Evolutionary conservation across 164 flowering plant genomes (phyloP).

Genomic region (Hamamelis virginiana): DNA sequence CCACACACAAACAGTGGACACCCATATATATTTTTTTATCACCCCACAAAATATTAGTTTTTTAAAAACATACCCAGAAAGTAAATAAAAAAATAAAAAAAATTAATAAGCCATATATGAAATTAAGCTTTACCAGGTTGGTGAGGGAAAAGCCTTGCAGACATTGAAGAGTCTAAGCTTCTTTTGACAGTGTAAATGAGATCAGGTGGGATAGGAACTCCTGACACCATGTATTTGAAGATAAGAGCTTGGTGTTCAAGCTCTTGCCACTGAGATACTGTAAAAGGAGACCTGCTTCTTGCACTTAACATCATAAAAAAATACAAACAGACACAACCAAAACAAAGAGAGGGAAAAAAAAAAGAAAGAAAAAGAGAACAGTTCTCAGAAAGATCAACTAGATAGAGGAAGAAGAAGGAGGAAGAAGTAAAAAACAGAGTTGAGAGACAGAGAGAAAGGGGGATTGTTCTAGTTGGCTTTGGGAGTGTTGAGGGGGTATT

Average conservation of each 20-base stretch:
- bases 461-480: neutral
- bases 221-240: conserved; percentile 55
- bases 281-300: conserved; percentile 44
- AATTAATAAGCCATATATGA: too few species aligned
- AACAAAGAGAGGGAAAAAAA: neutral
- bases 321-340: neutral
- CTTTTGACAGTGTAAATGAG: conserved; percentile 40
- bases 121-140: conserved; percentile 49
- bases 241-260: conserved; percentile 70
- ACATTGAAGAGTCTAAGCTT: conserved; percentile 33
- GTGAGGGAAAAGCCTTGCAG: conserved; percentile 36
- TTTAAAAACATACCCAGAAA: neutral
- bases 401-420: neutral
- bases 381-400: neutral
- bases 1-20: too few species aligned
- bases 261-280: conserved; percentile 66
- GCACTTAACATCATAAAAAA: conserved; percentile 26
- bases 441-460: conserved; percentile 7
- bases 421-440: neutral
- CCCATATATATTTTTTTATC: neutral
- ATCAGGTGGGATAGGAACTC: conserved; percentile 54
- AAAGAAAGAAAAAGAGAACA: neutral
- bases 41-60: neutral
- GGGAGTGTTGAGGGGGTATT: conserved; percentile 5
- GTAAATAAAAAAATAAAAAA: too few species aligned